Conservation (phyloP, 257 asterid genomes). For the Solanum etuberosum region DNA sequence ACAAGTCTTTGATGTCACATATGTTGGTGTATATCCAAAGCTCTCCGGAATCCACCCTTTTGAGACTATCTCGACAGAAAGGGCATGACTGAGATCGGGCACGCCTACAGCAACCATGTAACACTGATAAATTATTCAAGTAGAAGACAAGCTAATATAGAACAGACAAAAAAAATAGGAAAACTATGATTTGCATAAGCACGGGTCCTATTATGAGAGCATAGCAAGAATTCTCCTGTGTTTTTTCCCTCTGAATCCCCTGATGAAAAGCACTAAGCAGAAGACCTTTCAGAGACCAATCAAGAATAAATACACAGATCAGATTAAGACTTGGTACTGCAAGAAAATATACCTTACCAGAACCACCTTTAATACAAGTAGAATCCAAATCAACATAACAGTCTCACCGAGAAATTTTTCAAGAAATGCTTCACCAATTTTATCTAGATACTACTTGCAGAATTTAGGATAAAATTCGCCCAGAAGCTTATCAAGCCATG, state of each 20-base stretch:
- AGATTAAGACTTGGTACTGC: background rate
- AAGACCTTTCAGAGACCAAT: background rate
- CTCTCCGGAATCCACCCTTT: conserved; percentile 59
- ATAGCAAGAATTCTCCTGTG: background rate
- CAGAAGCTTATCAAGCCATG: background rate
- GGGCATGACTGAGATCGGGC: conserved; percentile 81
- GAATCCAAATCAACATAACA: background rate
- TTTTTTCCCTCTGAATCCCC: background rate
- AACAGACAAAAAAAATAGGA: background rate
- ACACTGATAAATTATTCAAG: background rate
- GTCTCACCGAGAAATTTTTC: background rate
- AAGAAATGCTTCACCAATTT: background rate
- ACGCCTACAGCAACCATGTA: conserved; percentile 30
- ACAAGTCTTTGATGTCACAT: conserved; percentile 42
- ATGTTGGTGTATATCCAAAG: conserved; percentile 76
- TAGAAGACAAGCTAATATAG: background rate
- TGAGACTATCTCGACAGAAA: conserved; percentile 69
- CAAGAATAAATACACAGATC: background rate
- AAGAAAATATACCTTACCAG: background rate
- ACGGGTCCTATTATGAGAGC: background rate
- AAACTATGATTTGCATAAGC: background rate
- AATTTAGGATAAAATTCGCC: background rate
- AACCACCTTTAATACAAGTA: background rate
- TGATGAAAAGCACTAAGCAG: background rate
- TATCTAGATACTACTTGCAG: background rate